phyloP scores from a whole-genome alignment of 2,329 filamentous ascomycete genomes.

The Gaeumannomyces tritici region DNA sequence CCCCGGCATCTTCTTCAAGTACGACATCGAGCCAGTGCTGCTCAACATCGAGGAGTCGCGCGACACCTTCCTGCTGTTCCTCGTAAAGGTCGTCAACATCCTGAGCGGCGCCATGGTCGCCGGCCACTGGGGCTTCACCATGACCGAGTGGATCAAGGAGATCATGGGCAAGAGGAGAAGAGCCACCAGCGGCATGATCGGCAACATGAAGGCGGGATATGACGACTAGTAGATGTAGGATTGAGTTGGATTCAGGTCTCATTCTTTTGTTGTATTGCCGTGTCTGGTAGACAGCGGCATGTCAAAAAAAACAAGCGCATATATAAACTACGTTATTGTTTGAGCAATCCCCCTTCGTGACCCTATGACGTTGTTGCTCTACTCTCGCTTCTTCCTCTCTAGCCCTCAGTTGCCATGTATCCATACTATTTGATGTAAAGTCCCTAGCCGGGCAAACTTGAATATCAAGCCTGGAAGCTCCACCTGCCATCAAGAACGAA shows the following conservation, averaged over 20 bases:
- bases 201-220: conserved; percentile 28
- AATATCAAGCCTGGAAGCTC: neutral
- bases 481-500: neutral
- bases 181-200: conserved; percentile 37
- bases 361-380: too few relatives aligned
- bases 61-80: conserved; percentile 61
- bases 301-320: neutral
- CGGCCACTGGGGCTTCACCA: conserved; percentile 84
- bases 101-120: conserved; percentile 85
- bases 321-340: neutral
- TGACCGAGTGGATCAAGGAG: conserved; percentile 64
- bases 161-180: conserved; percentile 40
- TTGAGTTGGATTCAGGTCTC: neutral
- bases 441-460: neutral
- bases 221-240: neutral
- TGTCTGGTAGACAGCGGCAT: neutral
- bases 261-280: neutral
- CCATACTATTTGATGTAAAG: neutral
- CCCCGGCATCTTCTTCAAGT: conserved; percentile 95
- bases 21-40: conserved; percentile 93
- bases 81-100: conserved; percentile 83
- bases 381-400: neutral
- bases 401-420: neutral
- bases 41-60: conserved; percentile 77
- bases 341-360: too few relatives aligned